Conservation (phyloP, 129 eudicot genomes). For the Arctium minus region DNA sequence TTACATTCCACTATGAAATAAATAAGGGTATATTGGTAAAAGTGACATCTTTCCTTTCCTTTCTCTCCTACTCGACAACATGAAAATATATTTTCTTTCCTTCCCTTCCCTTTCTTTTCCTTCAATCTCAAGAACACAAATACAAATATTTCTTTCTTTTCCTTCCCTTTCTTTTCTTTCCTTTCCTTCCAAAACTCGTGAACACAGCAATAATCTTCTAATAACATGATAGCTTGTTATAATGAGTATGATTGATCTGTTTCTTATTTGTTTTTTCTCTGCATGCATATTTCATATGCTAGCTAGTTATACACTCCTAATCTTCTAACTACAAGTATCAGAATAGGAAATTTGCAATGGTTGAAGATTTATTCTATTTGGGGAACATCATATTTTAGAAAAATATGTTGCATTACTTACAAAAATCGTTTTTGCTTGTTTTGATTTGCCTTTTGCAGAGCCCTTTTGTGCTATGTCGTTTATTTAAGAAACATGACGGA, state of each 20-base stretch:
- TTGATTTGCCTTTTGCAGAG: constrained; percentile 38
- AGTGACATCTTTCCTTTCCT: too few species aligned
- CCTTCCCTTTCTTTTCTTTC: too few species aligned
- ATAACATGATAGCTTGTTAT: not conserved
- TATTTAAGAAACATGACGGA: constrained; percentile 60
- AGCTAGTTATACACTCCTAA: not conserved
- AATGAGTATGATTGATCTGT: not conserved
- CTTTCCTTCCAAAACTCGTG: too few species aligned
- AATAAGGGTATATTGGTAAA: too few species aligned
- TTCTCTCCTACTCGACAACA: too few species aligned
- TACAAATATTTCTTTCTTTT: too few species aligned
- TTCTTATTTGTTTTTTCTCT: not conserved
- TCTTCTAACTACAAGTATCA: not conserved
- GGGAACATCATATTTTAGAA: not conserved
- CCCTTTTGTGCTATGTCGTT: constrained; percentile 71
- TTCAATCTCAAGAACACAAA: too few species aligned
- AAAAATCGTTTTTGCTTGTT: not conserved
- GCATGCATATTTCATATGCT: not conserved
- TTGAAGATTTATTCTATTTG: not conserved
- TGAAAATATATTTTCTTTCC: too few species aligned
- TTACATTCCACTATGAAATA: too few species aligned
- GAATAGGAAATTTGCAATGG: not conserved
- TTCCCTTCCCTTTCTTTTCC: too few species aligned
- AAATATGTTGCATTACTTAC: not conserved
- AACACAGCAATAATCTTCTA: too few species aligned